Conservation (phyloP, 768 basidiomycete species). For the Exidia glandulosa region DNA sequence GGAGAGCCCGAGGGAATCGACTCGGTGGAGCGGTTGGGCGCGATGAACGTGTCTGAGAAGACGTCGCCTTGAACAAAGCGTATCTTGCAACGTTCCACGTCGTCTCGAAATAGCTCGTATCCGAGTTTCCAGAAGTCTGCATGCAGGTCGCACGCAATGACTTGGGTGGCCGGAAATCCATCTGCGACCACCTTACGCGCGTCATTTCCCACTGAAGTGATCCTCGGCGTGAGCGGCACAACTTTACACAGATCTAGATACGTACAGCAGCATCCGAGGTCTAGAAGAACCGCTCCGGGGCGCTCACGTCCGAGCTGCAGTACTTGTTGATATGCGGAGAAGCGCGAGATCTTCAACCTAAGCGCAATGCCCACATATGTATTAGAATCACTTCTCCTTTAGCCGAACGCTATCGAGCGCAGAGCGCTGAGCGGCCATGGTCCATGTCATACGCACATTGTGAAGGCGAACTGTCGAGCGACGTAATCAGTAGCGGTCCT, state of each 20-base stretch:
- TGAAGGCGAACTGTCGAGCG: background rate
- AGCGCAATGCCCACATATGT: background rate
- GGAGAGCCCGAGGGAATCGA: background rate
- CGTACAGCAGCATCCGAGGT: constrained; percentile 37
- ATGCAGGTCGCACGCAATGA: constrained; percentile 6
- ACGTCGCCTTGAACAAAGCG: constrained; percentile 7
- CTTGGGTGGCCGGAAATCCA: constrained; percentile 7
- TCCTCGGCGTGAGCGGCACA: background rate
- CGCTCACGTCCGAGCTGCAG: constrained; percentile 27
- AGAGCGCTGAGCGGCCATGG: too few species aligned
- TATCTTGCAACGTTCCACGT: constrained; percentile 3
- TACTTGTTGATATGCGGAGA: constrained; percentile 14
- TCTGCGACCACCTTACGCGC: constrained; percentile 6
- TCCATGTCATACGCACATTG: background rate
- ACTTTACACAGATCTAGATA: constrained; percentile 15
- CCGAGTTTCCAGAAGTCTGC: constrained; percentile 10
- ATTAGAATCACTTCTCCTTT: background rate
- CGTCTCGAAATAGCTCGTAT: constrained; percentile 9
- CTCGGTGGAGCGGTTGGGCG: background rate
- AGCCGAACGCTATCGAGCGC: background rate
- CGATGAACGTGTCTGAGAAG: background rate
- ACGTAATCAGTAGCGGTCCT: too few species aligned
- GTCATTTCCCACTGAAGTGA: constrained; percentile 6
- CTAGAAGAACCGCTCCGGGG: constrained; percentile 28
- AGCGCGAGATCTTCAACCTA: constrained; percentile 8